Evolutionary conservation across 768 basidiomycete species (phyloP), one percentile per base, ranked within the genome.

Genomic region (Mycena metata): DNA sequence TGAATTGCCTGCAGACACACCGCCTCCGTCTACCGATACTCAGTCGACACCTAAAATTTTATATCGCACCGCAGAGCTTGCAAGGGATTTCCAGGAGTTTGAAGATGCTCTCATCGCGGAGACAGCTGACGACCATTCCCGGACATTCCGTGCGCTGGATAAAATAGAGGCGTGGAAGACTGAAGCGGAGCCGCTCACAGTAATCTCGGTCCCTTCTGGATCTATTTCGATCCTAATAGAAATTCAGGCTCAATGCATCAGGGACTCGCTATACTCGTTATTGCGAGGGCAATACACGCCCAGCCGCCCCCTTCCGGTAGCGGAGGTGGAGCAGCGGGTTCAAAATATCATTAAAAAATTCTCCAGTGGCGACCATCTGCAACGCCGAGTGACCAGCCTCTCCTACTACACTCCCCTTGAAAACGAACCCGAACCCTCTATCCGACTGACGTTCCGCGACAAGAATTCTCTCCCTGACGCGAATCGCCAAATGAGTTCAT

Each of bases 361-460:
- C 16, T 19, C 45, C 17, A 26, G 13, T 17, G 39, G 23, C 17
- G 46, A 39, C 5, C 51, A 60, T 41, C n/a, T 67, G 24, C 15
- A 57, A 35, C 60, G 60, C 45, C 50, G 41, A 23, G 60, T 67
- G n/a, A 67, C 60, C 16, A 21, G 65, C 17, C 54, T 60, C 35
- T 60, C 65, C 11, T 60, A 66, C 43, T 39, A 36, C 35, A 5
- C 26, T 24, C 54, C 57, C 3, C 24, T 43, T 17, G n/a, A 33
- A 1, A 33, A 23, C 17, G 69, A 21, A 13, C 19, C 49, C 17
- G 69, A 21, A 13, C 19, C 49, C 35, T 6, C 45, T 11, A 43
- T 67, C 16, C 43, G 21, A 9, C 54, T 67, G 7, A 67, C 60
- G 19, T 67, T 67, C 60, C 66, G 66, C 21, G 66, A 67, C 54